These are phyloP conservation scores for Candida berthetii DNA, from an alignment of 805 yeast genomes.

Conservation along the genomic window DNA sequence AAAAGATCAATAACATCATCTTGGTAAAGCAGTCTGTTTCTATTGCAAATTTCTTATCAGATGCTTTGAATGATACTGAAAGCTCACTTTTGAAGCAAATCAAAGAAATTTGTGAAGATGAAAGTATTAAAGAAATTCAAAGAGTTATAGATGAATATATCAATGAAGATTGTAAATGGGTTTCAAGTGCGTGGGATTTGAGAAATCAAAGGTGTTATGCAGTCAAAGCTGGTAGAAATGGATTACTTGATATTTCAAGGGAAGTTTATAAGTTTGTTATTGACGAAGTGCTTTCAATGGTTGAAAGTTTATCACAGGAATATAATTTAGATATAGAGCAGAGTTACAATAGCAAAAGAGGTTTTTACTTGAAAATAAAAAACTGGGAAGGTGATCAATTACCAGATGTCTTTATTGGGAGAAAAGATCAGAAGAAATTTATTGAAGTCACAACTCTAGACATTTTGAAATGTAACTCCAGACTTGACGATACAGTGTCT, in stretches of 20 bases:
- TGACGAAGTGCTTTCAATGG: conserved; percentile 26
- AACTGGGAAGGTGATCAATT: conserved; percentile 15
- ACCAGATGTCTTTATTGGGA: conserved; percentile 30
- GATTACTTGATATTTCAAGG: conserved; percentile 37
- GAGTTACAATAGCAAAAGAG: conserved; percentile 28
- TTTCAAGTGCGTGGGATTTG: conserved; percentile 29
- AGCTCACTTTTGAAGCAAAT: conserved; percentile 23
- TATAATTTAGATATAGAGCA: conserved; percentile 22
- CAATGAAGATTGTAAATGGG: conserved; percentile 39
- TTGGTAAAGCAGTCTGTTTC: conserved; percentile 30
- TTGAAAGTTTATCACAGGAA: conserved; percentile 19
- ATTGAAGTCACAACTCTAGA: conserved; percentile 35
- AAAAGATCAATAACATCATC: conserved; percentile 34
- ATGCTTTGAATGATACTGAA: conserved; percentile 7
- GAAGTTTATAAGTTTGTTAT: conserved; percentile 30
- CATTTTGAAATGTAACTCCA: conserved; percentile 31
- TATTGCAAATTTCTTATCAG: conserved; percentile 12
- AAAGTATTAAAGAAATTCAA: conserved; percentile 16
- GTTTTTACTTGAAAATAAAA: conserved; percentile 29
- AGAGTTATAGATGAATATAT: conserved; percentile 24
- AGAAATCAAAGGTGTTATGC: conserved; percentile 40
- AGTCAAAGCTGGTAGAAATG: conserved; percentile 36
- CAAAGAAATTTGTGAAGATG: conserved; percentile 19
- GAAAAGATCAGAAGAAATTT: conserved; percentile 20
- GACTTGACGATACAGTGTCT: conserved; percentile 30